Evolutionary conservation across 148 eudicot genomes (phyloP).

Genomic region (Heliamphora exappendiculata): DNA sequence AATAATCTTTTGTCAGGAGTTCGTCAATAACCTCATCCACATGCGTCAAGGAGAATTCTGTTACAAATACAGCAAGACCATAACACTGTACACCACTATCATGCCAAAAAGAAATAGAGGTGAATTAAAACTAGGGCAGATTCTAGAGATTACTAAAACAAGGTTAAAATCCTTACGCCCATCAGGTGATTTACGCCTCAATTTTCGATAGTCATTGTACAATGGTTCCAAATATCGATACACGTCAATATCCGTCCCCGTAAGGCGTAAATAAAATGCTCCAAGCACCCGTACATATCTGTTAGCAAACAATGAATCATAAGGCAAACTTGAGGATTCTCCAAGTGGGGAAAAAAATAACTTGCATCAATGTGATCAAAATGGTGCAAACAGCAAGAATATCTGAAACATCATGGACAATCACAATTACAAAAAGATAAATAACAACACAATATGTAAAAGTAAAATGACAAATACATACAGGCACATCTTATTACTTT

Average conservation of each 20-base stretch:
- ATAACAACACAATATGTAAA: neutral
- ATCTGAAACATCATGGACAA: neutral
- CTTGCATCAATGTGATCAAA: neutral
- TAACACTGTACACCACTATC: neutral
- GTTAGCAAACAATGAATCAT: neutral
- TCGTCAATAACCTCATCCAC: slow-evolving; percentile 93
- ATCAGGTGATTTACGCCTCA: slow-evolving; percentile 59
- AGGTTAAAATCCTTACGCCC: slow-evolving; percentile 45
- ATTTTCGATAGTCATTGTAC: slow-evolving; percentile 85
- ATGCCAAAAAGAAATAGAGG: neutral
- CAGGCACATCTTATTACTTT: neutral
- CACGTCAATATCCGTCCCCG: slow-evolving; percentile 85
- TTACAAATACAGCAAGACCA: neutral
- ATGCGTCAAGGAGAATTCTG: slow-evolving; percentile 71
- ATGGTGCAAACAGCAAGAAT: neutral
- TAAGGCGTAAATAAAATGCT: slow-evolving; percentile 86
- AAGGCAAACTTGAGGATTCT: neutral
- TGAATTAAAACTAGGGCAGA: neutral
- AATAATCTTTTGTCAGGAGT: slow-evolving; percentile 78
- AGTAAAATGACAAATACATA: neutral
- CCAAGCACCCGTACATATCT: slow-evolving; percentile 94
- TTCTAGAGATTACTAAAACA: neutral
- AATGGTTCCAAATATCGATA: slow-evolving; percentile 86
- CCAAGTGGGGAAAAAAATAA: neutral
- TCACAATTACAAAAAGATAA: neutral